Base-by-base conservation (phyloP, 2,329 filamentous ascomycete genomes). In the Trichoderma koningiopsis region DNA sequence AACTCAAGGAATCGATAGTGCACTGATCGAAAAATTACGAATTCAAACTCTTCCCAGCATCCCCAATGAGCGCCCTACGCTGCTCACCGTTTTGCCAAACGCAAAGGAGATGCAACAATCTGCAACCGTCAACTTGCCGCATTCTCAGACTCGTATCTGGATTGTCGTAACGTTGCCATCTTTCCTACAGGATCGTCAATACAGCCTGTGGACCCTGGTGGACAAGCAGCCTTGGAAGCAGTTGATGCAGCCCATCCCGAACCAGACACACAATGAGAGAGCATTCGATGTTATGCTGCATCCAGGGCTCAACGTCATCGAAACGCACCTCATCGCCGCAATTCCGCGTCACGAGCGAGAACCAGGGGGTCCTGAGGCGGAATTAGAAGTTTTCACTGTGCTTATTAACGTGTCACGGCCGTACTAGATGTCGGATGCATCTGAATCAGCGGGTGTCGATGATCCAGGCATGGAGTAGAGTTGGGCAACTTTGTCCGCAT, bases 321-420 rank as follows among this genome's bases (percentile, higher is more conserved):
- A 94, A 74, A 85, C 96, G 8, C 91, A 95, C 74, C 84, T 95
- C 69, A 88, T 94, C 72, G 92, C 91, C 1, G 89, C 90, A 7
- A 85, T 92, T 55, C 88, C 86, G 1, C 87, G 84, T 74, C 87
- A 84, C 24, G 83, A 88, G 75, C 88, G 85, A 70, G 80, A 85
- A 47, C 81, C 84, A 0, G 85, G 85, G 31, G 89, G 87, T 0
- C 83, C 88, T 11, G 87, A 90, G 71, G 86, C 91, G 43, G 93
- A 96, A 77, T 83, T 94, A 71, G 94, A 97, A 81, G 91, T 91
- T 74, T 85, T 94, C 69, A 93, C 89, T 1, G 84, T 96, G 33
- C 92, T 92, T 79, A 86, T 91, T 71, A 91, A 96, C 79, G 80
- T 96, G 27, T 49, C 66, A 22, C 47, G 59, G 29, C 66, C 57